Base-by-base conservation (phyloP, 2,329 filamentous ascomycete genomes). In the Dactylonectria estremocensis region DNA sequence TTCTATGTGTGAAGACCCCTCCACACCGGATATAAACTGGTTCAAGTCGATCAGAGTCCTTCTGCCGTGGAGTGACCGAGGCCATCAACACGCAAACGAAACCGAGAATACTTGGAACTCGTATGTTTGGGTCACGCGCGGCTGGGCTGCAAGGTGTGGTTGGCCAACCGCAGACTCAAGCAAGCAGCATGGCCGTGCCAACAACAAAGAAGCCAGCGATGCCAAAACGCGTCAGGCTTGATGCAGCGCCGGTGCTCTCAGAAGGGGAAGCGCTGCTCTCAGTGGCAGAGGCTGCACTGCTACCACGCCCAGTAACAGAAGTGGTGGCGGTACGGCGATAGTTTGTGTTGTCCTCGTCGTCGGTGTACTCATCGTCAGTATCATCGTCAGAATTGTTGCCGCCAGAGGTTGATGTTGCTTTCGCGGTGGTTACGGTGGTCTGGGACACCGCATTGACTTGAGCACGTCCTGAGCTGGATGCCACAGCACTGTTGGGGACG, bases 401-500 rank as follows among this genome's bases (percentile, higher is more conserved):
- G 13, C 4, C 16, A 16, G 37, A 40, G 16, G 37, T 40, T 6
- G 40, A 6, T n/a, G 40, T 43, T 3, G 14, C 40, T n/a, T 6
- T n/a, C 14, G 40, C 40, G 5, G 40, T 40, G 37, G 37, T 40
- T 11, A 40, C 13, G 16, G 37, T 40, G 37, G 37, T 40, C 37
- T 40, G 37, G 37, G 13, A 14, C 5, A 40, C 14, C 14, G 16
- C 40, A 5, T 43, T 43, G 40, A 43, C 16, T 5, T n/a, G 7
- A 2, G 16, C 40, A 18, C 14, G 6, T n/a, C 40, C 40, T 8
- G 40, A n/a, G 40, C 6, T 8, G 40, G 14, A n/a, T 14, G 14
- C 5, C 2, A 5, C 8, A n/a, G 7, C 16, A 5, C 4, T 8
- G 33, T 73, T 70, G 48, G 66, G 59, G 18, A 49, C 52, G 61